Conservation (phyloP, 257 asterid genomes). For the Thymus quinquecostatus region DNA sequence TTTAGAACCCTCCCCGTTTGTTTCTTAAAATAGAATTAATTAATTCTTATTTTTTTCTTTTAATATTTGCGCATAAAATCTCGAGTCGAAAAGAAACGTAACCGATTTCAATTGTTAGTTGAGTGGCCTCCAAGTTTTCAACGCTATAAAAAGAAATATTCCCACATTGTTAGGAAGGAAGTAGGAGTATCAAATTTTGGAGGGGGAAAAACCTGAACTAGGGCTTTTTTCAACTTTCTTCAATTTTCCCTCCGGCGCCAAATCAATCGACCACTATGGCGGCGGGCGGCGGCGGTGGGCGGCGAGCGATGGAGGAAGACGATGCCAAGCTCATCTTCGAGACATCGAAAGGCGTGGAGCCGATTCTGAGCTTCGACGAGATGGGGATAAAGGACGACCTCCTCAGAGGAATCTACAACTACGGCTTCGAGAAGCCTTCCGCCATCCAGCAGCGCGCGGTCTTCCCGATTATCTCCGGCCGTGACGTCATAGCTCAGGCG, state of each 20-base stretch:
- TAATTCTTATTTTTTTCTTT: no score
- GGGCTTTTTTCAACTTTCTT: conserved; percentile 31
- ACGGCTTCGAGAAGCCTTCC: conserved; percentile 94
- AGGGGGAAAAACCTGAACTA: conserved; percentile 15
- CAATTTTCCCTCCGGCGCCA: conserved; percentile 28
- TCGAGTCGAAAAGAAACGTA: no score
- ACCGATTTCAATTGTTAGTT: no score
- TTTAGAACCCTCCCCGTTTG: no score
- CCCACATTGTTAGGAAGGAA: no score
- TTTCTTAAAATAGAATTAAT: no score
- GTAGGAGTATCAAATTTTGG: no score
- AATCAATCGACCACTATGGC: conserved; percentile 41
- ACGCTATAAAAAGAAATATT: no score
- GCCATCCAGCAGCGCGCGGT: conserved; percentile 95
- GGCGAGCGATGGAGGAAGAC: conserved; percentile 55
- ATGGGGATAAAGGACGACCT: conserved; percentile 88
- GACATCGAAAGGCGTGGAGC: conserved; percentile 88
- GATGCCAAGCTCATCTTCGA: conserved; percentile 73
- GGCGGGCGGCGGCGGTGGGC: conserved; percentile 52
- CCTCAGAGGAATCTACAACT: conserved; percentile 82
- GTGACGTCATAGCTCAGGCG: conserved; percentile 95
- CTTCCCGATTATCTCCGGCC: conserved; percentile 74
- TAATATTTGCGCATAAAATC: no score
- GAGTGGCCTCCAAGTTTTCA: no score
- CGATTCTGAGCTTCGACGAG: conserved; percentile 79